Evolutionary conservation across 2,329 filamentous ascomycete genomes (phyloP), one percentile per base, ranked within the genome.

Genomic region (Berkeleyomyces rouxiae): DNA sequence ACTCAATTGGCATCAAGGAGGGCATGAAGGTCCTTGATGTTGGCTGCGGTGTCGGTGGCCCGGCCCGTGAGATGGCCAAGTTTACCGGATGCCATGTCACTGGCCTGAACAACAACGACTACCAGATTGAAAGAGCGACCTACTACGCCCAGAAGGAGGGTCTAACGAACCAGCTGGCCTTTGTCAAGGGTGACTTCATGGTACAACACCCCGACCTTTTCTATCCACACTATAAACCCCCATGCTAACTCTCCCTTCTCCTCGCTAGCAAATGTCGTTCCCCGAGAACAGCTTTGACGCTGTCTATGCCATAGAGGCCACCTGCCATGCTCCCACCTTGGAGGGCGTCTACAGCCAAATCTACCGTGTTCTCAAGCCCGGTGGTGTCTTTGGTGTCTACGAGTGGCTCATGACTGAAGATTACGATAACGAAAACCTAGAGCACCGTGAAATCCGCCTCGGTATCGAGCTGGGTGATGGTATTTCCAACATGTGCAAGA

Each of bases 361-460:
- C 70, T 91, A 86, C 82, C 88, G 89, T 58, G 91, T 96, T 31
- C 80, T 99, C 67, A 99, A 97, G 81, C 93, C 93, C 23, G 93
- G 93, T 65, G 92, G 93, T 73, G 79, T 90, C 60, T 99, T 97
- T 70, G 93, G 92, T 71, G 92, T 97, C 61, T 99, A 97, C 76
- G 93, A 99, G 76, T 97, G 93, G 93, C 80, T 97, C 71, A 97
- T 99, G 93, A 97, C 91, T 5, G 91, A 96, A 66, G 78, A 85
- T 33, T 99, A 96, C 75, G 87, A 97, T 77, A 92, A 95, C 72
- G 79, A 87, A 65, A 90, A 96, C 79, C 74, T 88, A 0, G 79
- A 84, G 70, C 93, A 97, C 78, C 87, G 90, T 68, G 83, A 88
- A 72, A 93, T 97, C 71, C 88, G 93, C 67, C 84, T 96, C 16